Conservation (phyloP, 2,329 filamentous ascomycete species). For the Colletotrichum sp. region DNA sequence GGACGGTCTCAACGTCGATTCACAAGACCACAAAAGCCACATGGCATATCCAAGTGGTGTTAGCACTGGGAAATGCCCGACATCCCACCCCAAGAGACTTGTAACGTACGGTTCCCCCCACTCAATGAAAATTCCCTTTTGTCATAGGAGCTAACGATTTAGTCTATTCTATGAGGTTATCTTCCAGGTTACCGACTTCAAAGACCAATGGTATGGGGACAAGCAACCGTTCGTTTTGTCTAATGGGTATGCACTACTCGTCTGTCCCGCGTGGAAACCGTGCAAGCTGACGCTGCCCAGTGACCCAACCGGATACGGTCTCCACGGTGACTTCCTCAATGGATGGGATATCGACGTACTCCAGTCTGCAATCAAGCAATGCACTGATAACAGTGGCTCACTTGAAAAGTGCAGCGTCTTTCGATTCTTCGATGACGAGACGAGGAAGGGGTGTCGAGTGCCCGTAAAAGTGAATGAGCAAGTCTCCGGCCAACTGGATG, state of each 20-base stretch:
- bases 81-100: slow-evolving; percentile 56
- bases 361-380: slow-evolving; percentile 70
- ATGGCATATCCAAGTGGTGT: slow-evolving; percentile 54
- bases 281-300: slow-evolving; percentile 43
- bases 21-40: slow-evolving; percentile 59
- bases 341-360: slow-evolving; percentile 72
- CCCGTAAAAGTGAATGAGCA: slow-evolving; percentile 50
- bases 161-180: slow-evolving; percentile 62
- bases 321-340: slow-evolving; percentile 75
- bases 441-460: slow-evolving; percentile 54
- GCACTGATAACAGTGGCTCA: slow-evolving; percentile 61
- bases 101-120: slow-evolving; percentile 39
- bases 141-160: background rate
- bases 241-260: slow-evolving; percentile 50
- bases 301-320: slow-evolving; percentile 67
- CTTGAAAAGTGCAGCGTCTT: slow-evolving; percentile 69
- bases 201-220: slow-evolving; percentile 56
- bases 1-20: slow-evolving; percentile 63
- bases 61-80: slow-evolving; percentile 55
- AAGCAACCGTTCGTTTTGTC: slow-evolving; percentile 70
- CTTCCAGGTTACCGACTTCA: slow-evolving; percentile 61
- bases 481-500: slow-evolving; percentile 45
- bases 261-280: background rate
- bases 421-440: slow-evolving; percentile 42
- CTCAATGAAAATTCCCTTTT: background rate